Percentiles rank a stretch among this genome's conserved stretches.
Conservation (phyloP, 1,284 basidiomycete species). For the Serendipita sp. region DNA sequence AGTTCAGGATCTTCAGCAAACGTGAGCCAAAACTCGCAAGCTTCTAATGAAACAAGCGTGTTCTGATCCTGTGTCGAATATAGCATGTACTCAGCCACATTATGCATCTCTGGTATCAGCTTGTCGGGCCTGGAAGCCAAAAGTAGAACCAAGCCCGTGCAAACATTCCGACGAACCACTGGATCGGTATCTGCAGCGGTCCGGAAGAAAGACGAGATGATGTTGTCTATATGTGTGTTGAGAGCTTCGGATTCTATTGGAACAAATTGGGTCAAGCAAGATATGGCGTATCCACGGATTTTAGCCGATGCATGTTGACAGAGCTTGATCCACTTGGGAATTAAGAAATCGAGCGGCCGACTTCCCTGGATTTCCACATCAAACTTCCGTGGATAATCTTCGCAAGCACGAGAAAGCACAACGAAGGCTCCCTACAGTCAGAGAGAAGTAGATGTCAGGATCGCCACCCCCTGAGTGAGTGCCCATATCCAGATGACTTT, state of each 20-base stretch:
- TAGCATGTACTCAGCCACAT: constrained; percentile 97
- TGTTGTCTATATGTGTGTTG: constrained; percentile 80
- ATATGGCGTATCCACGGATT: constrained; percentile 88
- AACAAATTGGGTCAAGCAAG: constrained; percentile 88
- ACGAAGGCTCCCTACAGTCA: constrained; percentile 74
- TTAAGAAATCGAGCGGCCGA: constrained; percentile 82
- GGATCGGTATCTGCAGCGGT: constrained; percentile 86
- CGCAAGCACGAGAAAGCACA: constrained; percentile 88
- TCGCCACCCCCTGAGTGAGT: constrained; percentile 12
- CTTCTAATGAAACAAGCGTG: constrained; percentile 87
- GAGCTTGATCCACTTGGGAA: constrained; percentile 84
- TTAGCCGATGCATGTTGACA: constrained; percentile 73
- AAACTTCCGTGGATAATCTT: constrained; percentile 91
- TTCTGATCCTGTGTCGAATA: constrained; percentile 96
- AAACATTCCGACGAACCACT: constrained; percentile 90
- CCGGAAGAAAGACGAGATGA: constrained; percentile 88
- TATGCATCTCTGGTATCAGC: constrained; percentile 88
- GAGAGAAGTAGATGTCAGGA: constrained; percentile 7
- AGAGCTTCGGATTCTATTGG: constrained; percentile 72
- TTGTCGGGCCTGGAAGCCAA: constrained; percentile 89
- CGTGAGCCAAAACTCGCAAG: constrained; percentile 99
- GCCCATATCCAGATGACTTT: not conserved
- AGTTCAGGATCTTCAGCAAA: constrained; percentile 92
- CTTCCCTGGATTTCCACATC: constrained; percentile 84
- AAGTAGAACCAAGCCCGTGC: constrained; percentile 87